Evolutionary conservation across 768 basidiomycete genomes (phyloP).

Genomic region (Pisolithus sp.): DNA sequence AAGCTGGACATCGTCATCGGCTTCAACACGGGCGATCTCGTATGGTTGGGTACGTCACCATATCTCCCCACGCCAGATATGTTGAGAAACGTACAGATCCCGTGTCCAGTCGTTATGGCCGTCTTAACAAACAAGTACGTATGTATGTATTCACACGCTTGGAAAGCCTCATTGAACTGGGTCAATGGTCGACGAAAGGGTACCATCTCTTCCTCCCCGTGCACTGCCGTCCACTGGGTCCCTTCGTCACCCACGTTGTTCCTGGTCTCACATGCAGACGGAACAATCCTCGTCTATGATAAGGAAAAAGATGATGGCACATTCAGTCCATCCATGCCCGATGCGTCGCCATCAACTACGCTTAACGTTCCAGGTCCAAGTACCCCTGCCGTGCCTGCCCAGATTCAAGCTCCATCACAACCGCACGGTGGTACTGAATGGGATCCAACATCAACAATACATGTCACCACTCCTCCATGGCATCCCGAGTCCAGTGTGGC

Average conservation of each 20-base stretch:
- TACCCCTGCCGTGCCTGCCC: conserved; percentile 20
- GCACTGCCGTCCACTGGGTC: conserved; percentile 90
- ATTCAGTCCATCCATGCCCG: conserved; percentile 60
- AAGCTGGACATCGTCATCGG: conserved; percentile 87
- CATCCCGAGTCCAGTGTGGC: conserved; percentile 47
- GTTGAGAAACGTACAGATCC: conserved; percentile 47
- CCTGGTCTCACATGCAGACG: conserved; percentile 82
- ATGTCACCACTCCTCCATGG: conserved; percentile 83
- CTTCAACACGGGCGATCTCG: conserved; percentile 88
- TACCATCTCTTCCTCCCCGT: conserved; percentile 70
- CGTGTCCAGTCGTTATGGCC: conserved; percentile 71
- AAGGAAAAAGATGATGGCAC: conserved; percentile 83
- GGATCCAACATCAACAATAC: conserved; percentile 72
- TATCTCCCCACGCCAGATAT: conserved; percentile 3
- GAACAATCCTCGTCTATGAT: conserved; percentile 84
- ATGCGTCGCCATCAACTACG: conserved; percentile 22
- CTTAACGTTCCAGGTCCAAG: background rate
- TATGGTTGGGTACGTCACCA: conserved; percentile 79
- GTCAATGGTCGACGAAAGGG: conserved; percentile 39
- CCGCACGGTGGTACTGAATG: conserved; percentile 44
- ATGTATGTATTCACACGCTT: background rate
- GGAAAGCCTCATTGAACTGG: too few species aligned
- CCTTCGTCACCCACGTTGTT: conserved; percentile 76
- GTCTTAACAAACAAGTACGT: conserved; percentile 79
- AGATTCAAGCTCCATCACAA: conserved; percentile 20